These are phyloP conservation scores for Ophiobolus disseminans DNA, from an alignment of 2,329 filamentous ascomycete species.

Conservation along the genomic window DNA sequence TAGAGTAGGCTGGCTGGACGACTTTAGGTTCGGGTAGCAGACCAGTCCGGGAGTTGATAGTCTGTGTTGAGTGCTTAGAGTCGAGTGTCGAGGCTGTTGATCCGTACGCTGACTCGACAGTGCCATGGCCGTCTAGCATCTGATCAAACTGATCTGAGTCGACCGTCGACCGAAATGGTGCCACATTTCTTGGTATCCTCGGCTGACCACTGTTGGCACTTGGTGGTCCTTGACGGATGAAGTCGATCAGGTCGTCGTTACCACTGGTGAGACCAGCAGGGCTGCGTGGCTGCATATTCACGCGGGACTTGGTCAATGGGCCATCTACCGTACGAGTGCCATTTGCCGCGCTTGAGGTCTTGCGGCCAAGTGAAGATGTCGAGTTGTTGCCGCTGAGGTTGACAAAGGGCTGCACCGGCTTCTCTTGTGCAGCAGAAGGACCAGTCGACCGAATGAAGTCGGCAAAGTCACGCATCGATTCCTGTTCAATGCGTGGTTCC, in stretches of 20 bases:
- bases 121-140: conserved; percentile 44
- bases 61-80: conserved; percentile 59
- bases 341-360: conserved; percentile 33
- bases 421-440: conserved; percentile 51
- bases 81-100: conserved; percentile 45
- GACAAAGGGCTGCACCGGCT: conserved; percentile 45
- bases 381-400: conserved; percentile 32
- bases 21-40: conserved; percentile 57
- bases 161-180: conserved; percentile 83
- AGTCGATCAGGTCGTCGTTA: conserved; percentile 85
- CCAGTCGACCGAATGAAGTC: conserved; percentile 90
- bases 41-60: conserved; percentile 77
- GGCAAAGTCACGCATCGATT: conserved; percentile 82
- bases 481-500: conserved; percentile 73
- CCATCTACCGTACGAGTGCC: conserved; percentile 23
- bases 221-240: conserved; percentile 87
- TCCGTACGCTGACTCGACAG: conserved; percentile 44
- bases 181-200: conserved; percentile 81
- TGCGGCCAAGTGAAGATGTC: conserved; percentile 38
- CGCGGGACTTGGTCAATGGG: conserved; percentile 33
- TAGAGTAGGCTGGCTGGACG: conserved; percentile 47
- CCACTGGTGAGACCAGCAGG: conserved; percentile 73
- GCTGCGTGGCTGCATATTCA: conserved; percentile 65
- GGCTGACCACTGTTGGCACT: conserved; percentile 64
- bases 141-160: conserved; percentile 77